Evolutionary conservation across 1,284 basidiomycete genomes (phyloP).

Genomic region (Takashimella tepidaria): DNA sequence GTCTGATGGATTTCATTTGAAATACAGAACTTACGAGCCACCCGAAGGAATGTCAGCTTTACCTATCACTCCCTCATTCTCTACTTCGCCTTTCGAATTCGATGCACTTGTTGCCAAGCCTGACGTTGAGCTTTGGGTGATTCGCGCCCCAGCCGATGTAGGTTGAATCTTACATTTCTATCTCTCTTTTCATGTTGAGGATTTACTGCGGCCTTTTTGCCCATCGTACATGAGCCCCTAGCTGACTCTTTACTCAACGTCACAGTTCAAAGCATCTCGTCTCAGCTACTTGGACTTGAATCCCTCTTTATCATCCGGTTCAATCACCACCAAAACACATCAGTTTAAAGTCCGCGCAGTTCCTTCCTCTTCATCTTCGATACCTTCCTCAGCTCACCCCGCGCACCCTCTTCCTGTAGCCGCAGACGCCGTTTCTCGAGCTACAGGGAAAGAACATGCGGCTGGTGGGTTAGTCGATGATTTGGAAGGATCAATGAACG

Average conservation of each 20-base stretch:
- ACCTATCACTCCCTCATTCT: slow-evolving; percentile 20
- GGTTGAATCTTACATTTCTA: slow-evolving; percentile 10
- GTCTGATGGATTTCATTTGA: too few species aligned
- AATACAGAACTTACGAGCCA: slow-evolving; percentile 31
- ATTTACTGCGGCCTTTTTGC: too few species aligned
- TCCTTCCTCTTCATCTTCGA: background rate
- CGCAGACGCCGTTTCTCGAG: background rate
- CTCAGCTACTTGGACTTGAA: slow-evolving; percentile 11
- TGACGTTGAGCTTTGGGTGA: slow-evolving; percentile 43
- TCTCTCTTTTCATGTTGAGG: background rate
- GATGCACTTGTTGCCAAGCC: slow-evolving; percentile 30
- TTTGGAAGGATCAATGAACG: slow-evolving; percentile 3
- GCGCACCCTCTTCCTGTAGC: background rate
- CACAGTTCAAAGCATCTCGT: slow-evolving; percentile 39
- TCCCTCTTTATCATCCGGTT: background rate
- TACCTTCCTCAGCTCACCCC: background rate
- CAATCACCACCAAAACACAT: background rate
- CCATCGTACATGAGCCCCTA: background rate
- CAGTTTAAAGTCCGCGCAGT: background rate
- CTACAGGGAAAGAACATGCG: slow-evolving; percentile 5
- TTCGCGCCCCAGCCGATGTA: slow-evolving; percentile 43
- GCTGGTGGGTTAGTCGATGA: slow-evolving; percentile 10
- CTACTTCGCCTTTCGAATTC: slow-evolving; percentile 38
- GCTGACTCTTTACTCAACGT: background rate
- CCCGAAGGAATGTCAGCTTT: slow-evolving; percentile 37